phyloP scores from a whole-genome alignment of 1,139 yeast genomes.

The Pichia sp. region DNA sequence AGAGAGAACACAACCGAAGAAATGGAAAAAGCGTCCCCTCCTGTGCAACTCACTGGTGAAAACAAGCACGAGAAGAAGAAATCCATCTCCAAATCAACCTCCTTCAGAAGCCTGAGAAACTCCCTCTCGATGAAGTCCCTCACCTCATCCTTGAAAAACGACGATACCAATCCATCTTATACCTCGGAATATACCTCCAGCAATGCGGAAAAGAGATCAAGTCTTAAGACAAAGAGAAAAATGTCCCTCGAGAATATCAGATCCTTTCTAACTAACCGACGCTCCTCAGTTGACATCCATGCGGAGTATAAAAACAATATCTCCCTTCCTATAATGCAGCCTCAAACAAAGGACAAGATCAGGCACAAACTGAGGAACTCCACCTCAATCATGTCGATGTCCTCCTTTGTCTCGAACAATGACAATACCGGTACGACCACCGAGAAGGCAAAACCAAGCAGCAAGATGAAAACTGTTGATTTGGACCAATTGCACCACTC shows the following conservation, averaged over 20 bases:
- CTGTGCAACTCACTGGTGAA: neutral
- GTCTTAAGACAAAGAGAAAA: conserved; percentile 10
- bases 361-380: conserved; percentile 50
- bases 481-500: conserved; percentile 30
- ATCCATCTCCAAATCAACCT: conserved; percentile 14
- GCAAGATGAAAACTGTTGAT: conserved; percentile 16
- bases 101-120: conserved; percentile 23
- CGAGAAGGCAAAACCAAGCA: neutral
- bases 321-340: conserved; percentile 56
- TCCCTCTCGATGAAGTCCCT: conserved; percentile 28
- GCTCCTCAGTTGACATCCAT: conserved; percentile 20
- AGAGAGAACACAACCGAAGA: neutral
- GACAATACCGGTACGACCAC: neutral
- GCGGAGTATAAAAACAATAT: conserved; percentile 35
- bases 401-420: conserved; percentile 20
- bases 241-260: conserved; percentile 16
- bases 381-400: conserved; percentile 42
- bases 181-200: neutral
- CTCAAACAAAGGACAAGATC: conserved; percentile 50
- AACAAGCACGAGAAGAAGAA: conserved; percentile 3
- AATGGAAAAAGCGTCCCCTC: neutral
- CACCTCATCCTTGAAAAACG: conserved; percentile 4
- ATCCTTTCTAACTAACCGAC: conserved; percentile 10
- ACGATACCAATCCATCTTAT: neutral
- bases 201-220: conserved; percentile 9